These are phyloP conservation scores for Ilyonectria sp. DNA, from an alignment of 2,329 filamentous ascomycete species.

Conservation along the genomic window DNA sequence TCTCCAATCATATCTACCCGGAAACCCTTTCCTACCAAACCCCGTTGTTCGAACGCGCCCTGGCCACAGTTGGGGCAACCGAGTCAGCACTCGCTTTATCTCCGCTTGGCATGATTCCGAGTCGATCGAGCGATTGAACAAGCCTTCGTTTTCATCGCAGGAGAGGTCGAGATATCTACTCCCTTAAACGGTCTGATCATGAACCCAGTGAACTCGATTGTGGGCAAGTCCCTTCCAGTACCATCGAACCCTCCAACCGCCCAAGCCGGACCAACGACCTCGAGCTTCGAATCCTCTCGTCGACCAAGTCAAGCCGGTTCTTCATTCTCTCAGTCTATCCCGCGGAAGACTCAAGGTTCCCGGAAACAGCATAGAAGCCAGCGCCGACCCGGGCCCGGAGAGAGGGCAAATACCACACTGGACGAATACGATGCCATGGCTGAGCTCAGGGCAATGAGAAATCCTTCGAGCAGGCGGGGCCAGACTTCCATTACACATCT, in stretches of 20 bases:
- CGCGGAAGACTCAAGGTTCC: slow-evolving; percentile 82
- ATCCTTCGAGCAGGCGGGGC: slow-evolving; percentile 81
- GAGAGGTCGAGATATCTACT: background rate
- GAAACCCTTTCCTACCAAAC: background rate
- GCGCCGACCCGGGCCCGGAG: slow-evolving; percentile 73
- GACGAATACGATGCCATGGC: slow-evolving; percentile 91
- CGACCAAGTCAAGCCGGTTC: slow-evolving; percentile 59
- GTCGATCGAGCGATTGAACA: slow-evolving; percentile 30
- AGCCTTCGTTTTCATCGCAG: slow-evolving; percentile 20
- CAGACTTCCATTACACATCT: slow-evolving; percentile 98
- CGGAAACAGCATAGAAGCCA: slow-evolving; percentile 90
- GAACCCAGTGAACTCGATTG: slow-evolving; percentile 52
- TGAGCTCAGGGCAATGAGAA: slow-evolving; percentile 76
- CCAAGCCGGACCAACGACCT: slow-evolving; percentile 59
- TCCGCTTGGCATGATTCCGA: slow-evolving; percentile 9
- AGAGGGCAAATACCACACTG: slow-evolving; percentile 57
- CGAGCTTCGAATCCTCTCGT: slow-evolving; percentile 66
- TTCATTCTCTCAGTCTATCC: slow-evolving; percentile 56
- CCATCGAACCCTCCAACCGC: slow-evolving; percentile 58
- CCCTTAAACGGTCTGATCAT: slow-evolving; percentile 46
- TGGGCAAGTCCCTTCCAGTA: slow-evolving; percentile 68
- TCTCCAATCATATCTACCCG: slow-evolving; percentile 17
- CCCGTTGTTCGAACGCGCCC: background rate
- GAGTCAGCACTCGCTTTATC: background rate
- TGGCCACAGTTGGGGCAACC: background rate